Evolutionary conservation across 345 rosid genomes (phyloP).

Genomic region (Populus tremula): DNA sequence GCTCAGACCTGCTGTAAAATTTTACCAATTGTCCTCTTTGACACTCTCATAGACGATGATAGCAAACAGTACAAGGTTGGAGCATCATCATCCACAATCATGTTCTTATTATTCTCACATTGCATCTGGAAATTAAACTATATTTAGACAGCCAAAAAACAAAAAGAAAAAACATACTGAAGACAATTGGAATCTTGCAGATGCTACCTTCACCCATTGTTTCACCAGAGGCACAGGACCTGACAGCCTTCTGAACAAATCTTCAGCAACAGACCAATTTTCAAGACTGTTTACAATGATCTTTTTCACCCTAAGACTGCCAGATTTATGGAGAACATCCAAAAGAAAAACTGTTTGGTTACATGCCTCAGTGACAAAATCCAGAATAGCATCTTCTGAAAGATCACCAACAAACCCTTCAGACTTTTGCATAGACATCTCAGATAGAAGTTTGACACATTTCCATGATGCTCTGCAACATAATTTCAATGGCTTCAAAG

Average conservation of each 20-base stretch:
- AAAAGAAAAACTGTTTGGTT: slow-evolving; percentile 59
- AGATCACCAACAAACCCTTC: slow-evolving; percentile 30
- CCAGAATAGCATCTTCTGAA: slow-evolving; percentile 50
- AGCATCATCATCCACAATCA: slow-evolving; percentile 32
- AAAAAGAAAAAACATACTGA: slow-evolving; percentile 15
- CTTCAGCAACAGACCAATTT: slow-evolving; percentile 64
- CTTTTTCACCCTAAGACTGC: slow-evolving; percentile 37
- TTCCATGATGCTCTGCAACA: slow-evolving; percentile 78
- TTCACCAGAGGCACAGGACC: slow-evolving; percentile 69
- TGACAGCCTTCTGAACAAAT: slow-evolving; percentile 43
- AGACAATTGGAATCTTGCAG: slow-evolving; percentile 11
- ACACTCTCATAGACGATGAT: slow-evolving; percentile 43
- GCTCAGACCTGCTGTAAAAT: slow-evolving; percentile 76
- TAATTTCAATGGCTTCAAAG: slow-evolving; percentile 65
- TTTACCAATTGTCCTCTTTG: slow-evolving; percentile 46
- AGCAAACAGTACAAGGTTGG: slow-evolving; percentile 51
- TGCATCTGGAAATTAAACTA: slow-evolving; percentile 49
- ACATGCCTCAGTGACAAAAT: slow-evolving; percentile 58
- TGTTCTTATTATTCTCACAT: slow-evolving; percentile 40
- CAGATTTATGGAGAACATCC: slow-evolving; percentile 70
- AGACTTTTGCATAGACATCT: slow-evolving; percentile 36
- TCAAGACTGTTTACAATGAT: slow-evolving; percentile 46
- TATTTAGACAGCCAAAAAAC: slow-evolving; percentile 26
- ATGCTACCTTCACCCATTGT: slow-evolving; percentile 89
- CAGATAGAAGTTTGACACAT: slow-evolving; percentile 47